These are phyloP conservation scores for Suillus americanus DNA, from an alignment of 768 basidiomycete species.

Conservation along the genomic window DNA sequence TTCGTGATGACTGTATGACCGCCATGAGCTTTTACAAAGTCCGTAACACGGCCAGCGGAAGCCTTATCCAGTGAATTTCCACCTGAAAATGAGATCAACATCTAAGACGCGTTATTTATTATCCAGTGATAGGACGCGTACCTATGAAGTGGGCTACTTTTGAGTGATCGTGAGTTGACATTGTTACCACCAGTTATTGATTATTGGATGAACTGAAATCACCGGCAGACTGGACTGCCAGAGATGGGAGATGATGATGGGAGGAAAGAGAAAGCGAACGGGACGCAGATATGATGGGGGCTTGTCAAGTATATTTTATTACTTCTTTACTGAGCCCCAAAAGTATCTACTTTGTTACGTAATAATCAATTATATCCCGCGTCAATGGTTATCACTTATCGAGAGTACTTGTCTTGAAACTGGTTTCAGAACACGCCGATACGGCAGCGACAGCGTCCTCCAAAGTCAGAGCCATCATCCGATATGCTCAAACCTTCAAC, in stretches of 20 bases:
- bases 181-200: slow-evolving; percentile 14
- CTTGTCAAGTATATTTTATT: slow-evolving; percentile 23
- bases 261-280: slow-evolving; percentile 15
- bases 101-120: slow-evolving; percentile 12
- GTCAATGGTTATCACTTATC: not conserved
- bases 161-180: slow-evolving; percentile 50
- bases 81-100: slow-evolving; percentile 49
- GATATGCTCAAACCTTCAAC: not conserved
- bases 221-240: slow-evolving; percentile 11
- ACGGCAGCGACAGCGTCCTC: not conserved
- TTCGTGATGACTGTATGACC: slow-evolving; percentile 99
- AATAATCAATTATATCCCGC: slow-evolving; percentile 10
- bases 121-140: slow-evolving; percentile 23
- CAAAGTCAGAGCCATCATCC: not conserved
- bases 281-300: slow-evolving; percentile 13
- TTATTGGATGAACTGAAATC: slow-evolving; percentile 6
- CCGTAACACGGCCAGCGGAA: slow-evolving; percentile 71
- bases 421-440: not conserved
- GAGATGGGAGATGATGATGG: slow-evolving; percentile 18
- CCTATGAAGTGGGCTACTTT: slow-evolving; percentile 68
- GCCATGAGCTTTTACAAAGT: slow-evolving; percentile 88
- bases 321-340: slow-evolving; percentile 25
- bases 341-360: slow-evolving; percentile 33
- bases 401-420: not conserved
- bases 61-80: slow-evolving; percentile 91